Base-by-base conservation (phyloP, 176 grass and related monocot genomes). In the Bromus sterilis region DNA sequence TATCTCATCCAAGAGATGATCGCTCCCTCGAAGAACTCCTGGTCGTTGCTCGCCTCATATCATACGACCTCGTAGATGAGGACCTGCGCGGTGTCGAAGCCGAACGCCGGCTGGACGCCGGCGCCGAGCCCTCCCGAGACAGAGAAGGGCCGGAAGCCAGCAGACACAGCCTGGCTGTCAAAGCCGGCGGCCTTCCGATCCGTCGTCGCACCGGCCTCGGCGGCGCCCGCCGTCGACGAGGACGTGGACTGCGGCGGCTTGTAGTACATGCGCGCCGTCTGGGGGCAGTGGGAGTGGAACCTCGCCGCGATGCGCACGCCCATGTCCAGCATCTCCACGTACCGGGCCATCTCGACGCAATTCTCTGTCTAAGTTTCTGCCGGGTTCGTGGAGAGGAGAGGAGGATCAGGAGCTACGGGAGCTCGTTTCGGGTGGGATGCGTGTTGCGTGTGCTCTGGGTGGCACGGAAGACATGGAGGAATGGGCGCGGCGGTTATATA, bases 261-360 rank as follows among this genome's bases (percentile, higher is more conserved):
- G 93, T 95, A 95, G 87, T 94, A 94, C 86, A 86, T 80, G 9
- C 89, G 76, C 18, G 89, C 89, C 36, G 92, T 94, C 65, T 94
- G 92, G 12, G 89, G 92, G 56, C 87, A 94, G 81, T 94, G 89
- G 2, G 89, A 86, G 72, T 92, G 87, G 90, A 92, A 95, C 80
- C 87, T 82, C 20, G 85, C 90, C 0, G 74, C 87, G 74, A 92
- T 64, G 53, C 93, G 85, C 37, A 85, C 87, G 11, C 89, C 89
- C 84, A 92, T 86, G 78, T 92, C 93, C 21, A 95, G 67, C 78
- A 92, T 83, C 85, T 92, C 89, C 82, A 82, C 80, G 86, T 92
- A 95, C 72, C 80, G 82, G 1, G 87, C 77, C 87, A 93, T 90
- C 20, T n/a, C n/a, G n/a, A n/a, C n/a, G n/a, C n/a, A n/a, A n/a